Conservation (phyloP, 225 moss, liverwort and hornwort genomes). For the Straminergon stramineum region DNA sequence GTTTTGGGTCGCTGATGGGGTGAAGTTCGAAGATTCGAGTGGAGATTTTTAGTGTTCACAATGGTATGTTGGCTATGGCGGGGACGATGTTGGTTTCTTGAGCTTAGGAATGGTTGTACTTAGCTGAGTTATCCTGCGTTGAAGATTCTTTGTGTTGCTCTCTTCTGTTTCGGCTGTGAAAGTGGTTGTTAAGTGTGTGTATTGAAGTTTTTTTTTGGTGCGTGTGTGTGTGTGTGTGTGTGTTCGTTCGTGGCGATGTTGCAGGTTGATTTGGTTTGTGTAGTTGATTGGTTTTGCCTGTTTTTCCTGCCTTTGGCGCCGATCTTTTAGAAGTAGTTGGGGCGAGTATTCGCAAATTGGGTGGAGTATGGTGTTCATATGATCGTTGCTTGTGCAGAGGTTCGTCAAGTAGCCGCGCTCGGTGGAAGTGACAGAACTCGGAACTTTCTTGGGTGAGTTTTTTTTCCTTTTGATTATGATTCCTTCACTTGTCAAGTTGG, state of each 20-base stretch:
- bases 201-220: background rate
- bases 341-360: background rate
- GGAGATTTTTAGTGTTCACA: background rate
- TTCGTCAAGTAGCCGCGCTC: background rate
- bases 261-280: background rate
- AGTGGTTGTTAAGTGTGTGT: background rate
- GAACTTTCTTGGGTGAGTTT: background rate
- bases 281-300: background rate
- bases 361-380: background rate
- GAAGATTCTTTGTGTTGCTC: background rate
- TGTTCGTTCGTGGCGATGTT: background rate
- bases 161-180: background rate
- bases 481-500: background rate
- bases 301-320: background rate
- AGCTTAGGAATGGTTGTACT: background rate
- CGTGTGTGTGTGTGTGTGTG: background rate
- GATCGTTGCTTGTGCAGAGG: background rate
- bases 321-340: background rate
- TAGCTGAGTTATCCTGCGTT: background rate
- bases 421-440: background rate
- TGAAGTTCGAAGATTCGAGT: background rate
- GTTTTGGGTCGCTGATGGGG: background rate
- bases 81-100: background rate
- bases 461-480: background rate
- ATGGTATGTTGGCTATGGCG: background rate